A percentile compares a stretch with the other conserved stretches of the same genome.
Evolutionary conservation across 495 filamentous ascomycete genomes (phyloP).

Genomic region (Trichoderma orchidacearum): DNA sequence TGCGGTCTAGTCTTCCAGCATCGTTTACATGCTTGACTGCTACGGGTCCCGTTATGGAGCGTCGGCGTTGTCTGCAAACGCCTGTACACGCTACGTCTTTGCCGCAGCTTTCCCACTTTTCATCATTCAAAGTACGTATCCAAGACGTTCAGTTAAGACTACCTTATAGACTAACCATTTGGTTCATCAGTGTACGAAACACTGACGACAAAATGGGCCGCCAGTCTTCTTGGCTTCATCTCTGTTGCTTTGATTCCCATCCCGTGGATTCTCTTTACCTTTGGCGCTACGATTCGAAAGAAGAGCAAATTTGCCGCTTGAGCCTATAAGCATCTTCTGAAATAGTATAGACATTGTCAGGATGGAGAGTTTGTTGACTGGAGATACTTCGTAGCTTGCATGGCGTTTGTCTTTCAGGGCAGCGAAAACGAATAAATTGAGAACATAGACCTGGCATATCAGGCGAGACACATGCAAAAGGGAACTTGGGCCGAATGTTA

Average conservation of each 20-base stretch:
- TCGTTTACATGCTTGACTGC: background rate
- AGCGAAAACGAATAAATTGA: no score
- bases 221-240: conserved; percentile 27
- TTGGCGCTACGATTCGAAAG: background rate
- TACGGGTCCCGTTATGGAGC: background rate
- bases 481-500: no score
- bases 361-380: no score
- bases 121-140: background rate
- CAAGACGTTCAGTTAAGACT: no score
- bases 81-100: background rate
- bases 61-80: background rate
- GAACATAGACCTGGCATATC: no score
- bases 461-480: no score
- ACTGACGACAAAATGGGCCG: conserved; percentile 21
- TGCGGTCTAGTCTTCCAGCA: background rate
- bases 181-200: background rate
- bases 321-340: background rate
- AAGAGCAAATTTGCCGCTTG: background rate
- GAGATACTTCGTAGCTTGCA: no score
- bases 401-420: no score
- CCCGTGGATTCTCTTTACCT: conserved; percentile 2
- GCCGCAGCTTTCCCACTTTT: background rate
- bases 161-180: no score
- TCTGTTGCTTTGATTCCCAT: conserved; percentile 10
- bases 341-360: background rate